Evolutionary conservation across 805 yeast species (phyloP).

Genomic region (Lipomyces sp.): DNA sequence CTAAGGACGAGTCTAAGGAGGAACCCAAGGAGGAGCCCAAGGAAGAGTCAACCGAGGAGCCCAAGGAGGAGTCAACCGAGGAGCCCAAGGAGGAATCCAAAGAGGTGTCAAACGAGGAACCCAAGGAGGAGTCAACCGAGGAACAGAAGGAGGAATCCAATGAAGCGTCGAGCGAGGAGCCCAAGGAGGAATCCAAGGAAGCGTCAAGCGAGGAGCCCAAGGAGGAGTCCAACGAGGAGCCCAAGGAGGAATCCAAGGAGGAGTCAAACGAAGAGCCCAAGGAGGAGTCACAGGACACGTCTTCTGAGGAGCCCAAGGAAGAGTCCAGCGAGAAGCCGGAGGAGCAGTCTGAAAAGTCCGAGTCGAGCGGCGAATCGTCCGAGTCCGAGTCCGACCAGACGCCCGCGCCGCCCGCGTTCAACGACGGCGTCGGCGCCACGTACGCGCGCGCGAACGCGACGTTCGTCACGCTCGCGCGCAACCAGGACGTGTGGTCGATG

Average conservation of each 20-base stretch:
- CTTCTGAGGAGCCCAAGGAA: background rate
- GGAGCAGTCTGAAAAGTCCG: background rate
- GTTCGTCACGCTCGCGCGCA: constrained; percentile 67
- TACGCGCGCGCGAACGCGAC: constrained; percentile 50
- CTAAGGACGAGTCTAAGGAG: background rate
- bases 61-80: background rate
- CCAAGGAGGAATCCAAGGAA: background rate
- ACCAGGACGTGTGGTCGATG: constrained; percentile 57
- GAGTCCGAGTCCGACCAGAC: constrained; percentile 1
- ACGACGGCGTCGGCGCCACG: constrained; percentile 12
- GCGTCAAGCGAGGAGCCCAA: constrained; percentile 1
- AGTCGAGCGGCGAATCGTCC: background rate
- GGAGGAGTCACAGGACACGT: background rate
- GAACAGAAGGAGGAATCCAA: background rate
- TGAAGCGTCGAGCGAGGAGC: background rate
- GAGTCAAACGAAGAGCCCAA: background rate
- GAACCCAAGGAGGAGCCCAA: background rate
- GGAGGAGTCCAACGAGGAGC: background rate
- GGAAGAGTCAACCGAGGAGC: constrained; percentile 5
- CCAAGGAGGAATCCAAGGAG: background rate
- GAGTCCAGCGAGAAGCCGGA: background rate
- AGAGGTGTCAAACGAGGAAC: background rate
- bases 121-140: background rate
- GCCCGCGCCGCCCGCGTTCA: constrained; percentile 7
- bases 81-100: constrained; percentile 1